A percentile compares a stretch with the other conserved stretches of the same genome.
These are phyloP conservation scores for Diaporthe sp. DNA, from an alignment of 2,329 filamentous ascomycete genomes.

Conservation along the genomic window DNA sequence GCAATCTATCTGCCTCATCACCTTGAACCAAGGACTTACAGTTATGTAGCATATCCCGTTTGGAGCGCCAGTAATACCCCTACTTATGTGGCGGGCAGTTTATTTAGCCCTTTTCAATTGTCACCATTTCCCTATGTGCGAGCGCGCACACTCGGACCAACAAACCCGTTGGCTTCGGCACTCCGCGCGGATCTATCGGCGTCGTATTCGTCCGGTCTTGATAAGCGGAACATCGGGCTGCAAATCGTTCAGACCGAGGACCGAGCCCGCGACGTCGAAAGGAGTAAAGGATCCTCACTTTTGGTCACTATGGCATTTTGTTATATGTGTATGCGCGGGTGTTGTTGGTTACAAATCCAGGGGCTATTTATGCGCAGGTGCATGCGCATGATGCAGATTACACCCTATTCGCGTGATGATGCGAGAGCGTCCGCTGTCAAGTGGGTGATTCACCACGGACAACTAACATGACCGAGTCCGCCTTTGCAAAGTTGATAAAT, in stretches of 20 bases:
- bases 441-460: neutral
- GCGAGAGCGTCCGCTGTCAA: neutral
- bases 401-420: neutral
- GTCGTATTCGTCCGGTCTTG: neutral
- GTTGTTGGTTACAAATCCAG: neutral
- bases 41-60: neutral
- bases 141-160: neutral
- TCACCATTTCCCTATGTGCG: too few species aligned
- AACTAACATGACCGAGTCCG: neutral
- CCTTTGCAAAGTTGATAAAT: neutral
- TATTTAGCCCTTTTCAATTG: neutral
- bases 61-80: neutral
- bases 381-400: neutral
- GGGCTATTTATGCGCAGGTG: neutral
- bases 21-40: too few species aligned
- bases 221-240: neutral
- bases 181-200: neutral
- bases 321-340: too few species aligned
- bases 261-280: neutral
- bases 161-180: neutral
- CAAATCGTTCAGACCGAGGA: neutral
- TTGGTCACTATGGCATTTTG: neutral
- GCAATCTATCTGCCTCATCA: neutral
- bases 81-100: neutral
- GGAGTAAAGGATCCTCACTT: neutral